Base-by-base conservation (phyloP, 2,329 filamentous ascomycete species). In the Pseudogymnoascus sp. region DNA sequence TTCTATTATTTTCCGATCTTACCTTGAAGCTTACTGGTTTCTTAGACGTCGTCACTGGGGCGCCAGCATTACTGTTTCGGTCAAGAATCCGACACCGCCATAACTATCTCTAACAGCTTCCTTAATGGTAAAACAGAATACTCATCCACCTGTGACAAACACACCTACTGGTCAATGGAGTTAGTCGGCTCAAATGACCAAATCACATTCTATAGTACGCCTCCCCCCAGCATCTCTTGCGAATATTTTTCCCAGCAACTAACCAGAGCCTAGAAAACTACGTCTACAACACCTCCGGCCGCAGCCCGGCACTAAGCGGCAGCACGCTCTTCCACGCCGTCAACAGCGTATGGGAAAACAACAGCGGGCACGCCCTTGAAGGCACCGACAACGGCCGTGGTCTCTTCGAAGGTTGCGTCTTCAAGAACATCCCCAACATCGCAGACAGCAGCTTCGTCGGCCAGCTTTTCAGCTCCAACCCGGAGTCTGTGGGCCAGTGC, bases 91-190 rank as follows among this genome's bases (percentile, higher is more conserved):
- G 69, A 68, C 15, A 68, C 70, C 3, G 68, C 69, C 28, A 71
- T 76, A 1, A 77, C 75, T 0, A 71, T 78, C 37, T 75, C 74
- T 3, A 77, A 78, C 70, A 75, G 71, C 64, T 73, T 74, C 38
- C 72, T 78, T 58, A 71, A 78, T 59, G 76, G 76, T 7, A 61
- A 64, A 4, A 76, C 76, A 0, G 68, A 64, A 18, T 75, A 71
- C 63, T 77, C 75, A 0, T 70, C 74, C 9, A 69, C 69, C 18
- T 78, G 76, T 64, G 73, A 78, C 61, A 68, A 67, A n/a, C 68
- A 78, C 35, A 75, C 76, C 63, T 78, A 78, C 68, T 78, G 75
- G 76, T 69, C 69, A 1, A 68, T 75, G 59, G 70, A 74, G 41
- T 70, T 77, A 63, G 66, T 69, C 48, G 74, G 71, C 7, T 67